These are phyloP conservation scores for Fusarium multiceps DNA, from an alignment of 2,329 filamentous ascomycete species.

Conservation along the genomic window DNA sequence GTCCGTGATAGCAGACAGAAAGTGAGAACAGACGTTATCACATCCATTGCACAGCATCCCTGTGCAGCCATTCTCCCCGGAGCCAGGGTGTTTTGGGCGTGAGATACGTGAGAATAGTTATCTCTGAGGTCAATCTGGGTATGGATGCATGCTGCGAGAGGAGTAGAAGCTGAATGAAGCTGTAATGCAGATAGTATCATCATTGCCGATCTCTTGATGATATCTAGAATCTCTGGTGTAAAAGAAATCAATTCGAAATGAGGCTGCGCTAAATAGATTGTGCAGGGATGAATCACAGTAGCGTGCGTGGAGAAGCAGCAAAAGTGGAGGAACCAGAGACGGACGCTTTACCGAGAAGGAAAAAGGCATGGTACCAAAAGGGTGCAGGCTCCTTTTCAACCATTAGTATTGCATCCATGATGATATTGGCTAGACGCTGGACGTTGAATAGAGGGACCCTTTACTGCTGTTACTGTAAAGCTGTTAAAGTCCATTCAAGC, in stretches of 20 bases:
- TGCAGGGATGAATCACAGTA: constrained; percentile 31
- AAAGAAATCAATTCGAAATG: constrained; percentile 21
- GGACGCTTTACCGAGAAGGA: constrained; percentile 39
- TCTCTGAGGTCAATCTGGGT: no score
- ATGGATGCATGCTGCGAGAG: not conserved
- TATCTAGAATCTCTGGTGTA: constrained; percentile 1
- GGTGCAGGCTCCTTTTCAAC: constrained; percentile 27
- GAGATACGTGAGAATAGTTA: not conserved
- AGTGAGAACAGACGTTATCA: constrained; percentile 31
- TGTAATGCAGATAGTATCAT: not conserved
- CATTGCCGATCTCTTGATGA: not conserved
- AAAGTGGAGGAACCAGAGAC: constrained; percentile 32
- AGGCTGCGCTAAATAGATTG: constrained; percentile 40
- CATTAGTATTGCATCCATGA: not conserved
- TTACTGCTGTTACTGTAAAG: not conserved
- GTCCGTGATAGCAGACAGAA: constrained; percentile 8
- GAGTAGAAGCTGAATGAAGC: not conserved
- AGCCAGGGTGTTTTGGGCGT: constrained; percentile 21
- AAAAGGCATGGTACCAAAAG: constrained; percentile 36
- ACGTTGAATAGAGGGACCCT: constrained; percentile 7
- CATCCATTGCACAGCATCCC: constrained; percentile 34
- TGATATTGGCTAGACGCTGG: not conserved
- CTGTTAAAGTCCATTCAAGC: constrained; percentile 33
- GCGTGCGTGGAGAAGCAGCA: constrained; percentile 31
- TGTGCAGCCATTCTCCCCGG: constrained; percentile 20